These are phyloP conservation scores for Ustilago hordei DNA, from an alignment of 1,284 basidiomycete species.

Conservation along the genomic window DNA sequence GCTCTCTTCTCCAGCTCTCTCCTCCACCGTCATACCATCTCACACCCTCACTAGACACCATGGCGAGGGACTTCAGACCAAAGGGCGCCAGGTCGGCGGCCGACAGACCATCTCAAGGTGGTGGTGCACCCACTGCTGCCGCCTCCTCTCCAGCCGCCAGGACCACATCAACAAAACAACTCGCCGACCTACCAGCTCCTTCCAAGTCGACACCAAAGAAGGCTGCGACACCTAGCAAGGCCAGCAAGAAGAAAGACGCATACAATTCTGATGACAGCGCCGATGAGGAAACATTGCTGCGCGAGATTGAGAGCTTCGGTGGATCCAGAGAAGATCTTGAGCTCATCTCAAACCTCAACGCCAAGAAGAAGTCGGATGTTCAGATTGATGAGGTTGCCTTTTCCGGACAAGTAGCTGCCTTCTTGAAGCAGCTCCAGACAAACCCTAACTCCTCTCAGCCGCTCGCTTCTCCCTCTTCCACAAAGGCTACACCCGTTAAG, in stretches of 20 bases:
- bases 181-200: conserved; percentile 3
- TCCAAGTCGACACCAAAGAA: conserved; percentile 31
- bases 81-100: conserved; percentile 37
- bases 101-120: conserved; percentile 5
- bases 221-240: conserved; percentile 9
- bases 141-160: conserved; percentile 4
- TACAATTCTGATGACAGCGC: conserved; percentile 49
- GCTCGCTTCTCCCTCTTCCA: background rate
- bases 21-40: conserved; percentile 3
- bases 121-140: background rate
- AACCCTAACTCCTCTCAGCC: conserved; percentile 30
- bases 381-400: conserved; percentile 45
- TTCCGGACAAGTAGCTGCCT: conserved; percentile 36
- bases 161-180: background rate
- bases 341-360: conserved; percentile 39
- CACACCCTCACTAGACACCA: conserved; percentile 17
- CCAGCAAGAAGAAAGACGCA: conserved; percentile 27
- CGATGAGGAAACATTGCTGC: conserved; percentile 45
- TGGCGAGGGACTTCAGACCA: conserved; percentile 59
- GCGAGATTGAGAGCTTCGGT: conserved; percentile 51
- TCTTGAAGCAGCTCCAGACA: conserved; percentile 41
- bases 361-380: conserved; percentile 35
- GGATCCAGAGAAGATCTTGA: conserved; percentile 44
- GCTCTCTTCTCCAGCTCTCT: background rate
- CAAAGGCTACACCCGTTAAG: conserved; percentile 7